Evolutionary conservation across 495 filamentous ascomycete genomes (phyloP), one percentile per base, ranked within the genome.

Genomic region (Daldinia vernicosa): DNA sequence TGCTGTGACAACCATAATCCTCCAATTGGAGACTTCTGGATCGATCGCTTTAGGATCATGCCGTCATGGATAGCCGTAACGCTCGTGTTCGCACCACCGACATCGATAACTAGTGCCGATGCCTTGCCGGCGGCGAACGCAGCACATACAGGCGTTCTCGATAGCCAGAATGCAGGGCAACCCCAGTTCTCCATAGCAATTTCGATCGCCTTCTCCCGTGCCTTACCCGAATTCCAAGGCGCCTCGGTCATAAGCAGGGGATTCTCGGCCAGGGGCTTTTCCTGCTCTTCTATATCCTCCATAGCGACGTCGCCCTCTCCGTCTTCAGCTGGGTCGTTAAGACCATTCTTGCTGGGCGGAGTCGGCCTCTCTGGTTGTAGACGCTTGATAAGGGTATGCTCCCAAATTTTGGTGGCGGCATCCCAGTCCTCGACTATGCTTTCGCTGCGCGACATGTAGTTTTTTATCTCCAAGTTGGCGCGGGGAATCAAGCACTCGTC

Each of bases 351-450:
- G 27, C 84, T 82, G 1, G 92, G 88, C 24, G 90, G 65, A 80
- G 87, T 81, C 84, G 90, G 67, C 79, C 83, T 77, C 85, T 95
- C 70, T 91, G 88, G 76, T 88, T 89, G 72, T 88, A 96, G 72
- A 86, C 93, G 79, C 92, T 92, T 67, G 88, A 90, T 79, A 88
- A 94, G 76, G 74, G 81, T 70, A 66, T 82, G 70, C 76, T 97
- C 93, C 95, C 95, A 98, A 26, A 98, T 77, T 78, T 89, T 90
- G 58, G 92, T 88, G 24, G 94, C 95, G 61, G 89, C 90, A 66
- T 98, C 96, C 95, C 95, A 98, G 79, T 99, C 95, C 79, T 96
- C 92, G 55, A 98, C 96, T 30, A 92, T 87, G 69, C 94, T 93
- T 78, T 98, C 95, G 70, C 37, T 70, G 74, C 89, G 88, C 72